A percentile compares a stretch with the other conserved stretches of the same genome.
phyloP scores from a whole-genome alignment of 192 early-diverging fungal genomes.

The Podochytrium sp. region DNA sequence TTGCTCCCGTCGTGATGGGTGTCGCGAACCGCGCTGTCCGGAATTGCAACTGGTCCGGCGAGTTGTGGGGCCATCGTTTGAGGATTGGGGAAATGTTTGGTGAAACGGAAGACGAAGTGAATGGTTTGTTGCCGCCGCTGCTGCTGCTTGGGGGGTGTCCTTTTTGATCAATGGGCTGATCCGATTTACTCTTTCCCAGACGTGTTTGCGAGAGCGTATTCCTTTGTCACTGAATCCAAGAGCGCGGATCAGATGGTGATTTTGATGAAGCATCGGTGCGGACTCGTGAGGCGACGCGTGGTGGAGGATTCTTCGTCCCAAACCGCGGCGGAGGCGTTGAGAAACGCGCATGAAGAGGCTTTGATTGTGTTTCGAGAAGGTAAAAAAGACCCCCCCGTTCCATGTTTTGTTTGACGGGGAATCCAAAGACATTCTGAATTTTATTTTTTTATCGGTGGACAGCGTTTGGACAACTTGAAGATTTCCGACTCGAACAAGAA shows the following conservation, averaged over 20 bases:
- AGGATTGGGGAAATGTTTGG: constrained; percentile 34
- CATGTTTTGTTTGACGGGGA: too few species aligned
- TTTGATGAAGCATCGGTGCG: constrained; percentile 17
- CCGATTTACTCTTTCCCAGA: background rate
- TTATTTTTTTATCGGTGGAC: background rate
- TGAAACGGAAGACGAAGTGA: constrained; percentile 29
- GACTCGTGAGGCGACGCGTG: constrained; percentile 20
- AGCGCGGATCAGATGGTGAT: constrained; percentile 40
- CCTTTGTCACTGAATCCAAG: constrained; percentile 13
- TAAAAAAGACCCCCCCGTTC: background rate
- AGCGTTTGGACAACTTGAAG: constrained; percentile 31
- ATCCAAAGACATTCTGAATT: background rate
- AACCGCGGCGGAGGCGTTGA: background rate
- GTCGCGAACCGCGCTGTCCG: constrained; percentile 57
- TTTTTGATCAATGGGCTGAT: background rate
- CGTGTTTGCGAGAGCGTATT: constrained; percentile 17
- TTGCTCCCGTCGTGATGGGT: constrained; percentile 40
- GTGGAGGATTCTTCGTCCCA: background rate
- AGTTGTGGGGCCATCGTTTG: constrained; percentile 60
- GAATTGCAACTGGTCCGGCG: constrained; percentile 78
- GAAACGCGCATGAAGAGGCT: background rate
- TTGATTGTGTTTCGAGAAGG: background rate
- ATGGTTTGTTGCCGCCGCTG: constrained; percentile 16
- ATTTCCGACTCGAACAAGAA: constrained; percentile 38
- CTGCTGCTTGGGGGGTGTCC: too few species aligned